Base-by-base conservation (phyloP, 1,284 basidiomycete genomes). In the Malassezia brasiliensis region DNA sequence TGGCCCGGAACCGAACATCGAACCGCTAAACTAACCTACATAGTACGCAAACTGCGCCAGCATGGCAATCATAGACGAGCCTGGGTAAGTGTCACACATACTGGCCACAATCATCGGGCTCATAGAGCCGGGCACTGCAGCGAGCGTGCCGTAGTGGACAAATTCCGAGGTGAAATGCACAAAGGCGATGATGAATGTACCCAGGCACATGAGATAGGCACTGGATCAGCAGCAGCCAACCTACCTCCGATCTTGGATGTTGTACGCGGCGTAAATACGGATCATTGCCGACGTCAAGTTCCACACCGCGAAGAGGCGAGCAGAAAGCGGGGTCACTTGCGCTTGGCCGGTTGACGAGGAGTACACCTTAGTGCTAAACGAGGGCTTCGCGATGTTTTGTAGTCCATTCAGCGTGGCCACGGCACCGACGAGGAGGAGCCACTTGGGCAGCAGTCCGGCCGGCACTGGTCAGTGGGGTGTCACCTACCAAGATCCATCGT, bases 111-210 rank as follows among this genome's bases (percentile, higher is more conserved):
- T 78, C 49, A 93, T 78, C 0, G 93, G 88, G 57, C 83, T 84
- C 42, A 90, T 71, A 25, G 85, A 81, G 0, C 83, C 84, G 0
- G 79, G 67, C 30, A 31, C 81, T 41, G 87, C 60, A 54, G 81
- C 85, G 50, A 86, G 83, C 4, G 88, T 86, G 56, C 83, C 82
- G 77, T 85, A 96, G 62, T 93, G 81, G 68, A 90, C 76, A 53
- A 88, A 75, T 77, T 98, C 93, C 25, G 87, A 85, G 32, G 81
- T 79, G 73, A 94, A 96, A 78, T 98, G 93, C 11, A 79, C 82
- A 62, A 91, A 86, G 0, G 90, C 91, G 65, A 96, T 83, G 59
- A 88, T 81, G 77, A 91, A 96, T 34, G 87, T 86, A 72, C 86
- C 80, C 60, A 93, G 77, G 15, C 88, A 82, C 75, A 96, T 83